These are phyloP conservation scores for Lentinula raphanica DNA, from an alignment of 768 basidiomycete species.

Conservation along the genomic window DNA sequence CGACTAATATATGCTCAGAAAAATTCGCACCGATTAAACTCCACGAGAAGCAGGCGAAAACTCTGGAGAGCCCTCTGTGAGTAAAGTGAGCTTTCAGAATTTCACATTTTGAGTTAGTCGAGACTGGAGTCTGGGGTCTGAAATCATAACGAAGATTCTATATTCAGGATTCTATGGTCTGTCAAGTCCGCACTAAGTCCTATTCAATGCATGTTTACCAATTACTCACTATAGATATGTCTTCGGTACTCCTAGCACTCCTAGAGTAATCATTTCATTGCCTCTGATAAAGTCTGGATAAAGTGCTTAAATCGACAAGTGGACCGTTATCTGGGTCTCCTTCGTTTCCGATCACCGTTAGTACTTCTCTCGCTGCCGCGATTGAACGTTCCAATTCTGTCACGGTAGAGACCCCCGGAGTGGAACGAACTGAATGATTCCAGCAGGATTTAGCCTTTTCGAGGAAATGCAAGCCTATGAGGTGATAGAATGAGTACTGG, in stretches of 20 bases:
- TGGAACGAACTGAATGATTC: slow-evolving; percentile 49
- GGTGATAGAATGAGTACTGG: neutral
- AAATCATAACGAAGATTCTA: too few species aligned
- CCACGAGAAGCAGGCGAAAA: neutral
- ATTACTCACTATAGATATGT: too few species aligned
- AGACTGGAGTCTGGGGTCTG: too few species aligned
- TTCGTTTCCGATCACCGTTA: slow-evolving; percentile 50
- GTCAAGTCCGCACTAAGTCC: neutral
- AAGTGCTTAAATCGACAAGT: slow-evolving; percentile 46
- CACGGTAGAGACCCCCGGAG: slow-evolving; percentile 13
- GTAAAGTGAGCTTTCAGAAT: too few species aligned
- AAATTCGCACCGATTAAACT: neutral
- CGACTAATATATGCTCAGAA: neutral
- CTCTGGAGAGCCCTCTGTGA: too few species aligned
- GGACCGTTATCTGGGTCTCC: slow-evolving; percentile 57
- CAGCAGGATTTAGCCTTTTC: slow-evolving; percentile 76
- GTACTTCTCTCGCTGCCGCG: slow-evolving; percentile 32
- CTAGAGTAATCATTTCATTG: neutral
- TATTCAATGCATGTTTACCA: too few species aligned
- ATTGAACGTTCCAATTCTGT: slow-evolving; percentile 31
- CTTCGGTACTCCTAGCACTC: too few species aligned
- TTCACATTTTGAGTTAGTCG: too few species aligned
- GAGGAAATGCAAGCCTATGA: slow-evolving; percentile 64
- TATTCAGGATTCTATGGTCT: neutral
- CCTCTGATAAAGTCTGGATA: slow-evolving; percentile 29